Base-by-base conservation (phyloP, 805 yeast genomes). In the Metschnikowia kofuensis region DNA sequence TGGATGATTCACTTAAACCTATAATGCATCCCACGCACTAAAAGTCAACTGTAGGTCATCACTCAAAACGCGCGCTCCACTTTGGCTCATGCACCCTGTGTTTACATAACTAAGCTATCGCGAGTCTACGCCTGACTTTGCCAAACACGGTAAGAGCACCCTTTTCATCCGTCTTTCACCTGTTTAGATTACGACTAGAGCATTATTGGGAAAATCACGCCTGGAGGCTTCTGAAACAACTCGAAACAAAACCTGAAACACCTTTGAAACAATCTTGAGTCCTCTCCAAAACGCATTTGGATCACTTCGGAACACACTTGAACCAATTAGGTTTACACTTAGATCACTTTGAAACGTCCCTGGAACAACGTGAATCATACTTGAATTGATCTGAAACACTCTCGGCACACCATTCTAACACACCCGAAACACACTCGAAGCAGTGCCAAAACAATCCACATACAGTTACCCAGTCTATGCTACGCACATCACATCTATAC, bases 221-320 rank as follows among this genome's bases (percentile, higher is more conserved):
- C 21, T 21, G 21, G 21, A 21, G 21, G 4, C 21, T 21, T 21
- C 21, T 39, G 43, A 44, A 44, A 44, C 49, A 42, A 30, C 40
- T 21, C 37, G 40, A 40, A 40, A 40, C 48, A 39, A 42, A 31
- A 30, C 42, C 27, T 40, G 40, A 44, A 40, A 40, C 48, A 35
- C 29, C 10, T 39, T 16, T 26, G 44, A 46, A 45, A 43, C 47
- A 29, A 10, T 21, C 28, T 28, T 31, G 40, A 49, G 41, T 43
- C 49, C 29, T 5, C 15, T n/a, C 16, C 16, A 15, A 21, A 7
- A 37, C 42, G 16, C 42, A 38, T 35, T 7, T 21, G 31, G 15
- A 38, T 38, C 30, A n/a, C 11, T 38, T 16, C 21, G 40, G 45
- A 47, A 38, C 42, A 26, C 8, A 30, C 16, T 29, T 36, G 40